Conservation (phyloP, 768 basidiomycete genomes). For the Austroboletus eburneus region DNA sequence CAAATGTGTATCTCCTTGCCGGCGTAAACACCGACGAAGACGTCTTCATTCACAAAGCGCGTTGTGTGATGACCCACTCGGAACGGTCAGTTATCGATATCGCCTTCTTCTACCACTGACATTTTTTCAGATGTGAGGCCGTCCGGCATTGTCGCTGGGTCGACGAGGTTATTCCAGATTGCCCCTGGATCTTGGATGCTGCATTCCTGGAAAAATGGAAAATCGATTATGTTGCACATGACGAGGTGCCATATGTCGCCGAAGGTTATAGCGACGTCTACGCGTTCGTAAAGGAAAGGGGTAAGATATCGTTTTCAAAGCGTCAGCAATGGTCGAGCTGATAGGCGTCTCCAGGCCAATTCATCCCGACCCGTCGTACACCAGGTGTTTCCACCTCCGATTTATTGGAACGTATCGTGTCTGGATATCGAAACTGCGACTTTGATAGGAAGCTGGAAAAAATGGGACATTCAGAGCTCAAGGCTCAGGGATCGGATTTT, state of each 20-base stretch:
- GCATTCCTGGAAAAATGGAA: slow-evolving; percentile 78
- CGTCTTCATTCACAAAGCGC: slow-evolving; percentile 73
- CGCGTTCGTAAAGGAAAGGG: slow-evolving; percentile 70
- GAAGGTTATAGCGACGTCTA: slow-evolving; percentile 88
- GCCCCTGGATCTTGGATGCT: slow-evolving; percentile 85
- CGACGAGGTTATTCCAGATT: slow-evolving; percentile 86
- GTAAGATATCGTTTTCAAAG: slow-evolving; percentile 38
- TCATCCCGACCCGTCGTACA: slow-evolving; percentile 92
- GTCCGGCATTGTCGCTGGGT: slow-evolving; percentile 98
- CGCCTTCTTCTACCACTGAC: neutral
- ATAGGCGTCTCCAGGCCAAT: slow-evolving; percentile 59
- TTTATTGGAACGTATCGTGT: slow-evolving; percentile 87
- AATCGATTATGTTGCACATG: slow-evolving; percentile 97
- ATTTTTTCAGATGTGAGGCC: slow-evolving; percentile 66
- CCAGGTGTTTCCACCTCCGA: slow-evolving; percentile 93
- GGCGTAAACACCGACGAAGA: slow-evolving; percentile 93
- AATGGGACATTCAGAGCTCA: slow-evolving; percentile 76
- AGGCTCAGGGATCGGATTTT: slow-evolving; percentile 46
- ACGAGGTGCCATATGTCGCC: slow-evolving; percentile 82
- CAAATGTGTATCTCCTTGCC: slow-evolving; percentile 82
- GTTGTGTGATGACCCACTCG: slow-evolving; percentile 80
- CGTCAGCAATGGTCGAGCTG: neutral
- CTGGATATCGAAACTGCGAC: slow-evolving; percentile 75
- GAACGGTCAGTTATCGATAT: slow-evolving; percentile 56
- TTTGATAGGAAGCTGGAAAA: slow-evolving; percentile 88